Evolutionary conservation across 305 asterid species (phyloP), one percentile per base, ranked within the genome.

Genomic region (Lippia alba): DNA sequence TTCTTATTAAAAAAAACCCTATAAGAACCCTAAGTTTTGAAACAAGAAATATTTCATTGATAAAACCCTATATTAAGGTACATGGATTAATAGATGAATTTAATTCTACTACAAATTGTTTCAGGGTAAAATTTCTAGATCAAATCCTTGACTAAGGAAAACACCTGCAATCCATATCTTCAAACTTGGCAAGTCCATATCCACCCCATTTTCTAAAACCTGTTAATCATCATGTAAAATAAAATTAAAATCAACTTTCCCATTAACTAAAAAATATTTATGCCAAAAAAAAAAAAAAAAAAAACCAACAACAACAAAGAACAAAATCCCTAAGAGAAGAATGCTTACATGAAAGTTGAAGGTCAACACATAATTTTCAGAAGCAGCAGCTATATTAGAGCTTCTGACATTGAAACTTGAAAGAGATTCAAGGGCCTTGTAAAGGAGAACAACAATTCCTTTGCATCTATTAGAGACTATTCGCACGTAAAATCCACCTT

Each of bases 71-170:
- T 0, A 36, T 8, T 24, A 24, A 24, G 30, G 9, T 36, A 36
- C 9, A 36, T 36, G 6, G 41, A 24, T 24, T 24, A 24, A 24
- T 24, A 24, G 30, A 24, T 24, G 30, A 24, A 24, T 24, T 24
- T 36, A 36, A 36, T 36, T 36, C 9, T 24, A 24, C 6, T 36
- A 8, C 41, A 36, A 8, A 36, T 36, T 24, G 3, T 1, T 24
- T 24, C 30, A 24, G 30, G 41, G 41, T 7, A 36, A 36, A 36
- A 4, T 36, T 36, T 77, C 83, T 40, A 90, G 84, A 56, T 84
- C 89, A 71, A 93, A 93, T 9, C 97, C 98, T 46, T 86, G 87
- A 54, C 81, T 83, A 32, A 88, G 83, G 62, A 89, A 83, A 65
- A 83, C 78, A 32, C 79, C 79, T 4, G 88, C 87, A 53, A 91